phyloP scores from a whole-genome alignment of 306 rosid genomes.

The Calophaca sinica region DNA sequence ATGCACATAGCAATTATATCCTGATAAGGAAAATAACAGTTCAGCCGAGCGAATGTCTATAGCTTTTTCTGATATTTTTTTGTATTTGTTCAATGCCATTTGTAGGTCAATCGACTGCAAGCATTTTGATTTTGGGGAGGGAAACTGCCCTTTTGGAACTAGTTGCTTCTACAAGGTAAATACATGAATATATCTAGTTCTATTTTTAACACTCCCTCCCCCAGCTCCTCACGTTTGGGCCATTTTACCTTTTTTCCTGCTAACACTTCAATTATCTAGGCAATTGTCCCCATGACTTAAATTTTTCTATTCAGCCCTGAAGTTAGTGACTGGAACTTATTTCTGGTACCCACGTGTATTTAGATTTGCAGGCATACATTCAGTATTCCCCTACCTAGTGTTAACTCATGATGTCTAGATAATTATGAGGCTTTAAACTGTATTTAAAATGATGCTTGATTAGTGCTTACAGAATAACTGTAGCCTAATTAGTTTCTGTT shows the following conservation, averaged over 20 bases:
- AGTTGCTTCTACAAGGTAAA: slow-evolving; percentile 98
- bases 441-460: slow-evolving; percentile 22
- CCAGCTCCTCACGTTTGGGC: background rate
- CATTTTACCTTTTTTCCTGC: slow-evolving; percentile 13
- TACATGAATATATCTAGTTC: slow-evolving; percentile 19
- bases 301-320: background rate
- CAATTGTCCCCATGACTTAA: background rate
- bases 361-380: slow-evolving; percentile 26
- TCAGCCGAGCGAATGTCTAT: slow-evolving; percentile 8
- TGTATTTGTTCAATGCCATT: slow-evolving; percentile 27
- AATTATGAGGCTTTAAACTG: slow-evolving; percentile 19
- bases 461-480: slow-evolving; percentile 27
- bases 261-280: slow-evolving; percentile 19
- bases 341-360: slow-evolving; percentile 23
- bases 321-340: slow-evolving; percentile 7
- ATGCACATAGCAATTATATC: slow-evolving; percentile 17
- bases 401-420: slow-evolving; percentile 24
- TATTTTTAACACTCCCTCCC: background rate
- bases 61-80: slow-evolving; percentile 27
- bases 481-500: slow-evolving; percentile 38
- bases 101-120: slow-evolving; percentile 96
- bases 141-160: slow-evolving; percentile 94
- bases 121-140: slow-evolving; percentile 96
- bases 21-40: background rate
- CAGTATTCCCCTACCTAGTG: background rate